These are phyloP conservation scores for Fusarium nygamai DNA, from an alignment of 2,329 filamentous ascomycete genomes.

Conservation along the genomic window DNA sequence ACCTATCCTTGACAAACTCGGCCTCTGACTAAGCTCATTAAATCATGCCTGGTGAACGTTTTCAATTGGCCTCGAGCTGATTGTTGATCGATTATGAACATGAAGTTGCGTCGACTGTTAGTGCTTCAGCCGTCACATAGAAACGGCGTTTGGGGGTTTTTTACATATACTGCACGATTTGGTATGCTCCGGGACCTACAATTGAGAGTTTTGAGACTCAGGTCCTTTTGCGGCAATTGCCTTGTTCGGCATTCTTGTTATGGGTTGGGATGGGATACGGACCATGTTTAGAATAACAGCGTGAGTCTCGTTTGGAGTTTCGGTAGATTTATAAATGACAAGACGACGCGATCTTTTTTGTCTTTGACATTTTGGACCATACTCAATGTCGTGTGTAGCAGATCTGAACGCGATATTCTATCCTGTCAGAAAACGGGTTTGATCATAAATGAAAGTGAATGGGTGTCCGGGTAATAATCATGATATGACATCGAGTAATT, in stretches of 20 bases:
- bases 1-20: slow-evolving; percentile 91
- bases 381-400: not conserved
- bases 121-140: not conserved
- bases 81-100: not conserved
- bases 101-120: not conserved
- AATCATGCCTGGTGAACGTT: not conserved
- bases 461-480: not conserved
- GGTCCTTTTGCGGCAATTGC: not conserved
- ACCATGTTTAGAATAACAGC: slow-evolving; percentile 7
- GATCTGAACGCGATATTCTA: too few relatives aligned
- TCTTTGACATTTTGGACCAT: fast-evolving
- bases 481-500: not conserved
- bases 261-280: not conserved
- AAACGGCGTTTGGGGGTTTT: slow-evolving; percentile 15
- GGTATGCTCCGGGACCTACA: not conserved
- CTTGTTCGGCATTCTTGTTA: not conserved
- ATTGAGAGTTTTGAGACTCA: not conserved
- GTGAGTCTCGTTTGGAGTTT: slow-evolving; percentile 23
- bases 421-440: not conserved
- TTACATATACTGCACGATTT: not conserved
- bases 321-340: not conserved
- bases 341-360: not conserved
- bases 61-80: not conserved
- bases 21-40: slow-evolving; percentile 67
- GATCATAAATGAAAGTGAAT: not conserved